Evolutionary conservation across 768 basidiomycete genomes (phyloP), one percentile per base, ranked within the genome.

Genomic region (Erythrobasidium yunnanense): DNA sequence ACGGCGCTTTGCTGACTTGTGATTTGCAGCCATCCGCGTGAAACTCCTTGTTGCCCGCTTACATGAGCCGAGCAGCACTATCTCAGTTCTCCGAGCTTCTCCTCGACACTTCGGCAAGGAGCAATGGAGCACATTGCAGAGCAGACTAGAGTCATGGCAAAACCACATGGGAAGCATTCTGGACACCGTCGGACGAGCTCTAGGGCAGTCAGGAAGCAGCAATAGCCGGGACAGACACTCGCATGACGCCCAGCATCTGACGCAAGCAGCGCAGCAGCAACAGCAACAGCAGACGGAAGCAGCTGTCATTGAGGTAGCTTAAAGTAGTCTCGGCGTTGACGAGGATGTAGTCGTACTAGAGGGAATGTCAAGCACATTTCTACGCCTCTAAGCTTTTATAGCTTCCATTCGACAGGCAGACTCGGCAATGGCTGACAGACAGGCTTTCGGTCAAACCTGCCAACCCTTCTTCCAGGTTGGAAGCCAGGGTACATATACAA

Each of bases 1-100:
- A 13, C 11, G 20, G 11, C 30, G 18, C 23, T 57, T 8, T 49
- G 4, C 29, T 38, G 33, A 7, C 27, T 11, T 18, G 34, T 2
- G 27, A 6, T n/a, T n/a, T 8, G 15, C 47, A 63, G 60, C 60
- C 60, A 63, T 63, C 60, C 60, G 60, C 29, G 60, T 51, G 47
- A 63, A 63, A 38, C 60, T 63, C 2, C 60, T 63, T 23, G 42
- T 49, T 51, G 60, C 60, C 33, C 60, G 60, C 27, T 23, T 63
- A 6, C 60, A 63, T 27, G 47, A 63, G 49, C 60, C 60, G 13
- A 49, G 45, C 46, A 49, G 29, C 23, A 50, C 60, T 15, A 38
- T 63, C 60, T 63, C 60, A 11, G 52, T 63, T 27, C 45, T 63
- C 47, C 60, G 49, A 30, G 60, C 60, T 6, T 50, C 60, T 2